Percentiles rank a stretch among this genome's conserved stretches.
phyloP scores from a whole-genome alignment of 441 rosid genomes.

The Theobroma grandiflorum region DNA sequence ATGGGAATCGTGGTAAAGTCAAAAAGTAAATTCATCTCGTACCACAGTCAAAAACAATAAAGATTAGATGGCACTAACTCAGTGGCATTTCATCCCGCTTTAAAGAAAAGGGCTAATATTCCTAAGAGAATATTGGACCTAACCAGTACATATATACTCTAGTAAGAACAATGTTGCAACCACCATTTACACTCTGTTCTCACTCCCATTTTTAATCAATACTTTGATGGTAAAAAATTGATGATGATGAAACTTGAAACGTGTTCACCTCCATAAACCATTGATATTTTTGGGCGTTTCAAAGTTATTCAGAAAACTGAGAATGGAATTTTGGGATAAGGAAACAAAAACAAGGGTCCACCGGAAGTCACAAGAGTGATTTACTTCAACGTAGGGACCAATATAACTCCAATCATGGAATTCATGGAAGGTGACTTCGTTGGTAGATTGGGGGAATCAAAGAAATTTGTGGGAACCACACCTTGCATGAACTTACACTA shows the following conservation, averaged over 20 bases:
- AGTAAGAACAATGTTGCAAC: too few species aligned
- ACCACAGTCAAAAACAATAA: neutral
- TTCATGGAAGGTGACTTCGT: slow-evolving; percentile 6
- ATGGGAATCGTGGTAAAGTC: slow-evolving; percentile 15
- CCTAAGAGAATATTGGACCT: neutral
- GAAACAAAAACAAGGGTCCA: slow-evolving; percentile 8
- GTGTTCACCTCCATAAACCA: neutral
- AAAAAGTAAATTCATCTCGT: slow-evolving; percentile 9
- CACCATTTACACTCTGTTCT: neutral
- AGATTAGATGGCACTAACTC: neutral
- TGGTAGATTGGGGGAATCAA: slow-evolving; percentile 13
- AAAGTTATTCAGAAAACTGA: neutral
- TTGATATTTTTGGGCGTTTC: neutral
- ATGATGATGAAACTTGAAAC: neutral
- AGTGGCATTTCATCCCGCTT: neutral
- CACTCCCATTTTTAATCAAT: neutral
- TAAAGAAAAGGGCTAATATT: neutral
- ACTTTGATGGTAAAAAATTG: neutral
- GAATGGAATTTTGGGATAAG: neutral
- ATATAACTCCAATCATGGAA: slow-evolving; percentile 17
- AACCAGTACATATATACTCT: neutral
- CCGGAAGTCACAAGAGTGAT: neutral
- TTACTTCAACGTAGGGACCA: slow-evolving; percentile 19
- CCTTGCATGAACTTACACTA: neutral
- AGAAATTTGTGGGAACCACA: slow-evolving; percentile 20